Conservation (phyloP, 73 alveolate species). For the Tetrahymena malaccensis region DNA sequence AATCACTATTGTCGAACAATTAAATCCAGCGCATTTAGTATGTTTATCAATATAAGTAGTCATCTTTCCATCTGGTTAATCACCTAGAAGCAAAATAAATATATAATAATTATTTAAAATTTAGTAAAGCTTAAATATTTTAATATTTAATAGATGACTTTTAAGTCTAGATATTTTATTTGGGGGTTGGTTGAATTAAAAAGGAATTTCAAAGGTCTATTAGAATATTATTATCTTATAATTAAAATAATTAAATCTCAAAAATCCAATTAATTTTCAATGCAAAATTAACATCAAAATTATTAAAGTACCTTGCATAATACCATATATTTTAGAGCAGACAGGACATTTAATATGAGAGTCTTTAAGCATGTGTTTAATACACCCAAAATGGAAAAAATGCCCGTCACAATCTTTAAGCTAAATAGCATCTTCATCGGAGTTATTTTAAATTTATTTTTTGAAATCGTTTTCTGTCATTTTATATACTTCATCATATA, state of each 20-base stretch:
- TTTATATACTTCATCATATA: neutral
- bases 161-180: too few relatives aligned
- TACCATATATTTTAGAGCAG: slow-evolving; percentile 67
- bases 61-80: slow-evolving; percentile 79
- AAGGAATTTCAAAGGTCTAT: too few relatives aligned
- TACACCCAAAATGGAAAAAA: slow-evolving; percentile 56
- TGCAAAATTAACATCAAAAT: neutral
- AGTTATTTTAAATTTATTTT: neutral
- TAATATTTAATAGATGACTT: too few relatives aligned
- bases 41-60: slow-evolving; percentile 22
- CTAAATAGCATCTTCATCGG: neutral
- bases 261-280: neutral
- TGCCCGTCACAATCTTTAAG: slow-evolving; percentile 26
- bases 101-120: too few relatives aligned
- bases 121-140: too few relatives aligned
- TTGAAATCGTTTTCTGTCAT: neutral
- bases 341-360: slow-evolving; percentile 63
- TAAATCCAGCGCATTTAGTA: slow-evolving; percentile 35
- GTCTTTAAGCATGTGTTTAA: slow-evolving; percentile 31
- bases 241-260: slow-evolving; percentile 12
- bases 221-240: neutral
- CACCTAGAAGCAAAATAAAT: slow-evolving; percentile 37
- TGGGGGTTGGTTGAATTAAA: neutral
- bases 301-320: slow-evolving; percentile 32
- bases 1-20: slow-evolving; percentile 56